Evolutionary conservation across 306 rosid genomes (phyloP).

Genomic region (Hylodesmum podocarpum): DNA sequence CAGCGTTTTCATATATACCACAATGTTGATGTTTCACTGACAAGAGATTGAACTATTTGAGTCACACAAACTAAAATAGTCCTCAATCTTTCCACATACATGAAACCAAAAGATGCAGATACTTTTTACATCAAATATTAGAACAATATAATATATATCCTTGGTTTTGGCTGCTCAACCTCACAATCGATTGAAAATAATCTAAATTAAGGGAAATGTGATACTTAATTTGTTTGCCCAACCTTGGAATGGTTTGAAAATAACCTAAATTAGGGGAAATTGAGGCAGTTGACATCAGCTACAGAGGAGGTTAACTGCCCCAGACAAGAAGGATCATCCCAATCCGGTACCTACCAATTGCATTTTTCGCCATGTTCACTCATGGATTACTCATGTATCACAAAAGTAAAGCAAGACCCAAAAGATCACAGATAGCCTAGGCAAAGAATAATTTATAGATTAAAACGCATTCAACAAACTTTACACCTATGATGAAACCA

Average conservation of each 20-base stretch:
- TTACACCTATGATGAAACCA: slow-evolving; percentile 31
- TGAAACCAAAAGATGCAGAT: slow-evolving; percentile 8
- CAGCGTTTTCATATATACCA: not conserved
- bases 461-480: slow-evolving; percentile 9
- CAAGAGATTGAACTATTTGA: not conserved
- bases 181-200: slow-evolving; percentile 8
- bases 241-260: slow-evolving; percentile 12
- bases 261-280: not conserved
- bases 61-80: not conserved
- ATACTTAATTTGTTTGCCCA: not conserved
- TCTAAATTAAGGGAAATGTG: not conserved
- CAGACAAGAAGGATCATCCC: slow-evolving; percentile 1
- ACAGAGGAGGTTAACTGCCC: slow-evolving; percentile 26
- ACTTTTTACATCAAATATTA: slow-evolving; percentile 1
- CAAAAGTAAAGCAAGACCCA: slow-evolving; percentile 22
- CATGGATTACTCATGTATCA: slow-evolving; percentile 22
- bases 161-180: slow-evolving; percentile 3
- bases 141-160: not conserved
- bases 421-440: slow-evolving; percentile 30
- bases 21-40: not conserved
- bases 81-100: not conserved
- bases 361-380: slow-evolving; percentile 13
- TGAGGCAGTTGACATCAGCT: slow-evolving; percentile 7
- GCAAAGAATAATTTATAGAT: slow-evolving; percentile 18
- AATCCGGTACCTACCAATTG: slow-evolving; percentile 3